A percentile compares a stretch with the other conserved stretches of the same genome.
Conservation (phyloP, 2,329 filamentous ascomycete species). For the Neofusicoccum cordaticola region DNA sequence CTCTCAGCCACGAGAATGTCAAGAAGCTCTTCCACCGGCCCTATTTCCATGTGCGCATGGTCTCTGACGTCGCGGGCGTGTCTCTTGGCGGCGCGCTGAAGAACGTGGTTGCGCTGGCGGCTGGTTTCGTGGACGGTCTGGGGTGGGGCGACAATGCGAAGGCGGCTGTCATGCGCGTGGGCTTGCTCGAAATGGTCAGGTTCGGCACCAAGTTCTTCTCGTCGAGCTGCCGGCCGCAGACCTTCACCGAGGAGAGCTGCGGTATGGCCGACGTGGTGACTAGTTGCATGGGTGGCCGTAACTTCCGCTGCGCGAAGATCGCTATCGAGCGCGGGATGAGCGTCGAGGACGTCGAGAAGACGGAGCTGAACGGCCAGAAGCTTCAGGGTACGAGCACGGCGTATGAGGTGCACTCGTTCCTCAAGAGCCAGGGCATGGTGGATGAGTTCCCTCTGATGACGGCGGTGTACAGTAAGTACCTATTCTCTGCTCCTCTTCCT, state of each 20-base stretch:
- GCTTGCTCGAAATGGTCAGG: constrained; percentile 91
- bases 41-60: constrained; percentile 95
- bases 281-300: constrained; percentile 85
- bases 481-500: not conserved
- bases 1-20: constrained; percentile 80
- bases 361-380: constrained; percentile 94
- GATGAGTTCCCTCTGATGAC: constrained; percentile 89
- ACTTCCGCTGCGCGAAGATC: constrained; percentile 91
- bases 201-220: constrained; percentile 94
- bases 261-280: constrained; percentile 96
- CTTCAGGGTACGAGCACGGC: constrained; percentile 92
- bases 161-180: constrained; percentile 96
- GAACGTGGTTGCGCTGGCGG: constrained; percentile 92
- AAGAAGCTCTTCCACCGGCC: constrained; percentile 88
- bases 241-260: constrained; percentile 95
- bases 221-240: constrained; percentile 73
- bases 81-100: constrained; percentile 93
- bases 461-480: constrained; percentile 64
- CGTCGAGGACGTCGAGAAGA: constrained; percentile 83
- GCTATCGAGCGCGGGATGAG: constrained; percentile 74
- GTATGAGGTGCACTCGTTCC: constrained; percentile 83
- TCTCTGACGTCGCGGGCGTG: constrained; percentile 92
- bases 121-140: constrained; percentile 90
- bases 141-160: constrained; percentile 99
- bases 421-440: constrained; percentile 75